Conservation (phyloP, 345 rosid genomes). For the Murraya koenigii region DNA sequence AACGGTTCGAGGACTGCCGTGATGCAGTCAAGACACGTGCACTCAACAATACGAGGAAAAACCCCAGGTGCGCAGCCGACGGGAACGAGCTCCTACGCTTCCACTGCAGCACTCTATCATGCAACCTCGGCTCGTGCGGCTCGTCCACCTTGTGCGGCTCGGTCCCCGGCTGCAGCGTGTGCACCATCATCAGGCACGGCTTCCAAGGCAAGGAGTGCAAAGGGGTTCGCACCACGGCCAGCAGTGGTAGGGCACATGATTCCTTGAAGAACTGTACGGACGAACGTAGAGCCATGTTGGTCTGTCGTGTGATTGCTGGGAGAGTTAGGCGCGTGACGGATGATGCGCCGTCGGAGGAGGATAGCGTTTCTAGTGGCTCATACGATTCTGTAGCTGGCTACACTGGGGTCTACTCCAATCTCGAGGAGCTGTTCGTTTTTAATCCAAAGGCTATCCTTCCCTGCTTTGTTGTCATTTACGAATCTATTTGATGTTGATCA, state of each 20-base stretch:
- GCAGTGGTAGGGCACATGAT: constrained; percentile 96
- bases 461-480: constrained; percentile 93
- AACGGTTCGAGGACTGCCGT: constrained; percentile 94
- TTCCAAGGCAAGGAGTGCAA: constrained; percentile 43
- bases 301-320: constrained; percentile 96
- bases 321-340: constrained; percentile 57
- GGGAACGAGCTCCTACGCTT: constrained; percentile 95
- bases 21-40: constrained; percentile 90
- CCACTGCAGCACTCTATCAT: constrained; percentile 73
- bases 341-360: constrained; percentile 33
- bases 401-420: constrained; percentile 66
- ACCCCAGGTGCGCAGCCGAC: constrained; percentile 93
- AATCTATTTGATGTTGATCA: constrained; percentile 33
- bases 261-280: constrained; percentile 46
- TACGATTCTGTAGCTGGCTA: constrained; percentile 80
- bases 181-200: constrained; percentile 81
- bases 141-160: constrained; percentile 77
- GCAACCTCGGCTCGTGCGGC: constrained; percentile 78
- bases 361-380: constrained; percentile 32
- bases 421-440: constrained; percentile 77
- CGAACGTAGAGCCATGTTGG: constrained; percentile 85
- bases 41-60: constrained; percentile 53
- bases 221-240: constrained; percentile 82
- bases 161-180: constrained; percentile 85
- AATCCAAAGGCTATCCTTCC: constrained; percentile 93